These are phyloP conservation scores for Mytilinidion resinicola DNA, from an alignment of 495 filamentous ascomycete genomes.

Conservation along the genomic window DNA sequence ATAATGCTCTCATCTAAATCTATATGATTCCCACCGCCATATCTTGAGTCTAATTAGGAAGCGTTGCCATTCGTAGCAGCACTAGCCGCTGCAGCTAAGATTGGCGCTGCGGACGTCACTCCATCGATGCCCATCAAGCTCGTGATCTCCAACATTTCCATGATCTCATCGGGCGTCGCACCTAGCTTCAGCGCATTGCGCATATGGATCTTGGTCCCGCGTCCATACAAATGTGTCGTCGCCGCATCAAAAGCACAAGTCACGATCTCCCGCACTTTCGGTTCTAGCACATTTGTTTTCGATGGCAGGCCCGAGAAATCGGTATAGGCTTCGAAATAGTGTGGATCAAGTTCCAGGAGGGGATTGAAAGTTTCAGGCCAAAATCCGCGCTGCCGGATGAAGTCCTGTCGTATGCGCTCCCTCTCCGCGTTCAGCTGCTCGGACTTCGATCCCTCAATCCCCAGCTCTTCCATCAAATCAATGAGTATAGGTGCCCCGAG, in stretches of 20 bases:
- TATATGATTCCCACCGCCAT: background rate
- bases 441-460: conserved; percentile 18
- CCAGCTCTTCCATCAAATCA: conserved; percentile 40
- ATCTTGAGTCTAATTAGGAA: background rate
- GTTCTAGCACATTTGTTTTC: conserved; percentile 32
- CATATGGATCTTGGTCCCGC: conserved; percentile 43
- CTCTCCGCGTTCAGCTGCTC: conserved; percentile 27
- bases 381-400: conserved; percentile 38
- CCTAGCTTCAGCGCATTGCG: conserved; percentile 41
- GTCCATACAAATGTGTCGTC: conserved; percentile 41
- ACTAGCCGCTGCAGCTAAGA: background rate
- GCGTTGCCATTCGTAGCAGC: background rate
- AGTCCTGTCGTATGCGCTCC: conserved; percentile 27
- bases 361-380: conserved; percentile 44
- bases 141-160: conserved; percentile 43
- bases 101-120: background rate
- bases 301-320: conserved; percentile 39
- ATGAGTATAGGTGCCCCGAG: conserved; percentile 41
- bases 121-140: conserved; percentile 35
- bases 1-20: background rate
- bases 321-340: conserved; percentile 43
- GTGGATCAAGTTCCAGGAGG: conserved; percentile 38
- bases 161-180: conserved; percentile 40
- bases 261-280: conserved; percentile 40
- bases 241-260: conserved; percentile 43